phyloP scores from a whole-genome alignment of 208 protist genomes.

The Trypanosoma vivax region DNA sequence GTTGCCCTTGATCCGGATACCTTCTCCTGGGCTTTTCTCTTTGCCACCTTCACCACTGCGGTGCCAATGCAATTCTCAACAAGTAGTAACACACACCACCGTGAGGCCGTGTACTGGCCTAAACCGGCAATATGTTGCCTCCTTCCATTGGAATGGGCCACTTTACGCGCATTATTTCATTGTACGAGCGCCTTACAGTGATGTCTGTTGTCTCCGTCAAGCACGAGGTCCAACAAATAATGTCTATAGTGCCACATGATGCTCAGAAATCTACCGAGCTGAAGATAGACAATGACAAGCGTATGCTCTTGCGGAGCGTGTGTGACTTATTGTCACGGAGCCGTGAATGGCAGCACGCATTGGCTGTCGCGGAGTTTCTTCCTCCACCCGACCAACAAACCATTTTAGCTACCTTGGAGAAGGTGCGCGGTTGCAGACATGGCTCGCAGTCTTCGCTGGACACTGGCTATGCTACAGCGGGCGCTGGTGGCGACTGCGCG shows the following conservation, averaged over 20 bases:
- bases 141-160: not conserved
- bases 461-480: not conserved
- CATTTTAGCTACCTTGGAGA: not conserved
- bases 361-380: slow-evolving; percentile 12
- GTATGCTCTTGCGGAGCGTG: slow-evolving; percentile 3
- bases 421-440: not conserved
- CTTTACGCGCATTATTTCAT: slow-evolving; percentile 9
- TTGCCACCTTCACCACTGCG: too few species aligned
- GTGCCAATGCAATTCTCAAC: too few species aligned
- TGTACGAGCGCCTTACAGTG: slow-evolving; percentile 20
- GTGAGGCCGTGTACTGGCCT: too few species aligned
- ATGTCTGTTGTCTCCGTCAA: slow-evolving; percentile 14
- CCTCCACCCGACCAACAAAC: slow-evolving; percentile 7
- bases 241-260: not conserved
- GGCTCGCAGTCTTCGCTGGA: not conserved
- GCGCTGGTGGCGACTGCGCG: not conserved
- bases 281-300: not conserved
- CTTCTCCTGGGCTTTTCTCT: too few species aligned
- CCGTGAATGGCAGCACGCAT: slow-evolving; percentile 13
- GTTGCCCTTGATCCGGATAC: too few species aligned
- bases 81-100: too few species aligned
- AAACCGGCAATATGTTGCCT: not conserved
- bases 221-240: slow-evolving; percentile 13
- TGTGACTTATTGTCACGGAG: slow-evolving; percentile 17
- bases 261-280: not conserved